Percentiles rank a stretch among this genome's conserved stretches.
Conservation (phyloP, 805 yeast genomes). For the Kockiozyma suomiensis region DNA sequence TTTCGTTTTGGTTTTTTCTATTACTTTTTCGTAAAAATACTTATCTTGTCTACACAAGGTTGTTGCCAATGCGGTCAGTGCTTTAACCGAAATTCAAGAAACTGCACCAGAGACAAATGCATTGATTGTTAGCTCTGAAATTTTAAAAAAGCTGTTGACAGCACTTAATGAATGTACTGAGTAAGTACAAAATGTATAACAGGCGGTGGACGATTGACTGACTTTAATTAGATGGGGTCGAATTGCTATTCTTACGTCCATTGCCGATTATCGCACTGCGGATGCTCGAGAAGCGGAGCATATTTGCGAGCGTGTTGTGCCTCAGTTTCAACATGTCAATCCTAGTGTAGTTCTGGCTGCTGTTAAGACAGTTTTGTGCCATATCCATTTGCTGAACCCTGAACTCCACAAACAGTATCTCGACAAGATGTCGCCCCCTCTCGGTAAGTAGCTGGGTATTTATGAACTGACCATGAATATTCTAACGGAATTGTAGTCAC, state of each 20-base stretch:
- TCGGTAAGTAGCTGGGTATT: constrained; percentile 25
- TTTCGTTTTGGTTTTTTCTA: neutral
- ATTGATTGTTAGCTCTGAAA: constrained; percentile 47
- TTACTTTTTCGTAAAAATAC: no score
- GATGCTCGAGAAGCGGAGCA: constrained; percentile 71
- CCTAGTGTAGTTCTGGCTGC: constrained; percentile 91
- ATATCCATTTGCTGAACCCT: constrained; percentile 52
- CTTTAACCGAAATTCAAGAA: constrained; percentile 80
- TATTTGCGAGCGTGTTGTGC: constrained; percentile 84
- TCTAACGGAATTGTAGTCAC: constrained; percentile 58
- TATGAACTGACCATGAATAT: neutral
- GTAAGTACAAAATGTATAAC: constrained; percentile 24
- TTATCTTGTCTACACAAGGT: constrained; percentile 39
- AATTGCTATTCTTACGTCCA: constrained; percentile 79
- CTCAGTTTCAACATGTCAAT: constrained; percentile 95
- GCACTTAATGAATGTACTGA: constrained; percentile 97
- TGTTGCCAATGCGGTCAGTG: constrained; percentile 88
- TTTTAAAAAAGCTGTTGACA: constrained; percentile 61
- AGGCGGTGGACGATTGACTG: neutral
- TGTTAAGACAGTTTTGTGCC: constrained; percentile 76
- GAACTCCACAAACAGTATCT: constrained; percentile 34
- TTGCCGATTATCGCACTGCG: constrained; percentile 67
- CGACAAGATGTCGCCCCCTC: constrained; percentile 40
- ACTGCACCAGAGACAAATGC: constrained; percentile 58
- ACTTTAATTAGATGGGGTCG: constrained; percentile 72